Evolutionary conservation across 225 moss, liverwort and hornwort species (phyloP).

Genomic region (Asterella californica): DNA sequence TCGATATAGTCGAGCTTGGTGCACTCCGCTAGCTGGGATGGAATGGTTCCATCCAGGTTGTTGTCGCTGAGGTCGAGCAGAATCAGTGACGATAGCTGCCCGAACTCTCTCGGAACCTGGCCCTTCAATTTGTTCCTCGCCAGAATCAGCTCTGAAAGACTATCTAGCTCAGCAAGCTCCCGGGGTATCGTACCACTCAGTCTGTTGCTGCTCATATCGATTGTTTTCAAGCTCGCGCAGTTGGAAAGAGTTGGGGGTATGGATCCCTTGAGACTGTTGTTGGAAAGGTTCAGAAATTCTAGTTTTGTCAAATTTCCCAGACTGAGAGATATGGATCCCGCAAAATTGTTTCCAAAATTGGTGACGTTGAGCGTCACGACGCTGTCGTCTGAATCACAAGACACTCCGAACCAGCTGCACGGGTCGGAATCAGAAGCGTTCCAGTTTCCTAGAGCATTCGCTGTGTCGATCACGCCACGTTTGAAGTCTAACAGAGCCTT

Average conservation of each 20-base stretch:
- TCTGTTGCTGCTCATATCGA: slow-evolving; percentile 45
- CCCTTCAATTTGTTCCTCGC: slow-evolving; percentile 21
- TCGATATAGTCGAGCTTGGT: slow-evolving; percentile 37
- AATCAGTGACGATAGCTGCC: slow-evolving; percentile 3
- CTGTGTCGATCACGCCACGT: slow-evolving; percentile 36
- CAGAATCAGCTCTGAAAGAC: slow-evolving; percentile 4
- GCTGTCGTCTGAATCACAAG: slow-evolving; percentile 27
- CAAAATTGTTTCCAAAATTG: slow-evolving; percentile 40
- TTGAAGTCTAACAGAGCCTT: slow-evolving; percentile 51
- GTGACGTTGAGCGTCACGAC: slow-evolving; percentile 23
- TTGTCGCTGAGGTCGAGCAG: slow-evolving; percentile 2
- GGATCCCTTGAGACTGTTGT: slow-evolving; percentile 47
- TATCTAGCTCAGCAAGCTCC: slow-evolving; percentile 23
- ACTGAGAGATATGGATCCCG: slow-evolving; percentile 52
- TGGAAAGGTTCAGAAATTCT: slow-evolving; percentile 37
- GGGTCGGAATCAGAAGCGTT: slow-evolving; percentile 40
- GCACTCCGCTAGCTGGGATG: slow-evolving; percentile 38
- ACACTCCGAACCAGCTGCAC: slow-evolving; percentile 59
- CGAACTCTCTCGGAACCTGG: slow-evolving; percentile 26
- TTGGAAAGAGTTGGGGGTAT: slow-evolving; percentile 53
- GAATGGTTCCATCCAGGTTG: slow-evolving; percentile 26
- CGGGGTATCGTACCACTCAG: slow-evolving; percentile 31
- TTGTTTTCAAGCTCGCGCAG: slow-evolving; percentile 34
- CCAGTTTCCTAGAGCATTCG: slow-evolving; percentile 42
- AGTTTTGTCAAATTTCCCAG: slow-evolving; percentile 55